Conservation (phyloP, 768 basidiomycete genomes). For the Leccinum aurantiacum region DNA sequence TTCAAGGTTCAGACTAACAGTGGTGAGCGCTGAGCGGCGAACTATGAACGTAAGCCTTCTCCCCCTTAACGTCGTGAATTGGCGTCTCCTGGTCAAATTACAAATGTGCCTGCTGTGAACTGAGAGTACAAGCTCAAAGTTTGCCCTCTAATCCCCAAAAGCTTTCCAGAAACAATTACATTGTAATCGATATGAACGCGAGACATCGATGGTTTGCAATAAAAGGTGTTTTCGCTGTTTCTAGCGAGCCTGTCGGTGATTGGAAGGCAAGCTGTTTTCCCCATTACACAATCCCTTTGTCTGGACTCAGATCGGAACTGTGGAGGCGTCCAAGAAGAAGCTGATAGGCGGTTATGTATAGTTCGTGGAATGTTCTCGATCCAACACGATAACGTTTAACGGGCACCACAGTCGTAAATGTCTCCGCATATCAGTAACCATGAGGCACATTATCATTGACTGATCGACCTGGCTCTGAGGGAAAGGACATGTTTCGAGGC, state of each 20-base stretch:
- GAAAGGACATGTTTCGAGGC: not conserved
- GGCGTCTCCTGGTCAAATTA: not conserved
- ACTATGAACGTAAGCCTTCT: slow-evolving; percentile 8
- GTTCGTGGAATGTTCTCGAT: not conserved
- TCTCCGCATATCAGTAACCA: not conserved
- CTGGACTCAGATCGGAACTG: not conserved
- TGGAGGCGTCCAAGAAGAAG: not conserved
- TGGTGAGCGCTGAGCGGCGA: slow-evolving; percentile 1
- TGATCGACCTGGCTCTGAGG: not conserved
- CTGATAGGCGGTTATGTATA: not conserved
- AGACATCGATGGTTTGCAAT: slow-evolving; percentile 21
- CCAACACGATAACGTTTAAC: not conserved
- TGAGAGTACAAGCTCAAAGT: not conserved
- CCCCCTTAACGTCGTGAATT: slow-evolving; percentile 11
- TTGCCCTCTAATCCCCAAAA: slow-evolving; percentile 16
- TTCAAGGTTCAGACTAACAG: slow-evolving; percentile 11
- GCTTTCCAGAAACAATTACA: slow-evolving; percentile 45
- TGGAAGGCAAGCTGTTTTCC: slow-evolving; percentile 9
- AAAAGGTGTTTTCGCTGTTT: not conserved
- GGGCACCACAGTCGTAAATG: not conserved
- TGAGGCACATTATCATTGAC: not conserved
- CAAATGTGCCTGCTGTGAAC: slow-evolving; percentile 20
- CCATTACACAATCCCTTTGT: slow-evolving; percentile 13
- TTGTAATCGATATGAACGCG: slow-evolving; percentile 41
- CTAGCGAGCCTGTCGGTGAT: slow-evolving; percentile 13